A percentile compares a stretch with the other conserved stretches of the same genome.
Evolutionary conservation across 2,329 filamentous ascomycete species (phyloP).

Genomic region (Epicoccum sorghinum): DNA sequence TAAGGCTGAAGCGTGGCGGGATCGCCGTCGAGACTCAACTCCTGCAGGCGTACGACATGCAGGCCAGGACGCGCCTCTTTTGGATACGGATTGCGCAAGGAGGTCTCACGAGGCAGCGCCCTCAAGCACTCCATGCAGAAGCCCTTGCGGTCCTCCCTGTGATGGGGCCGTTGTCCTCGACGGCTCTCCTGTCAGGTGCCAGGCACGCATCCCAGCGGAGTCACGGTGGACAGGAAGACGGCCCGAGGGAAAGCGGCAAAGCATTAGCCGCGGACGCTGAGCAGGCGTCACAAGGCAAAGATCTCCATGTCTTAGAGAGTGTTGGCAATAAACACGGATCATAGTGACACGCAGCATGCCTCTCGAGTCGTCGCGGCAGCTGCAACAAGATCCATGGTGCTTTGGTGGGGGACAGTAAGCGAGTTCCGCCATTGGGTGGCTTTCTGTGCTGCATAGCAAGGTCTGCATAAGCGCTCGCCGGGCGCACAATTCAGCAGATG

Average conservation of each 20-base stretch:
- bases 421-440: conserved; percentile 37
- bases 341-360: conserved; percentile 31
- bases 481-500: conserved; percentile 32
- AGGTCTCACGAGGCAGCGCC: conserved; percentile 29
- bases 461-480: conserved; percentile 46
- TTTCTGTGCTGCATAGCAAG: conserved; percentile 33
- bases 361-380: conserved; percentile 6
- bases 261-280: conserved; percentile 28
- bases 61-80: conserved; percentile 25
- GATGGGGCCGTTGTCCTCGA: conserved; percentile 15
- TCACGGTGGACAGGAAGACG: conserved; percentile 33
- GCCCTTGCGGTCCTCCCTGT: conserved; percentile 22
- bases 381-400: conserved; percentile 17
- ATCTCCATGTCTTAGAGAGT: conserved; percentile 4
- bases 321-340: conserved; percentile 15
- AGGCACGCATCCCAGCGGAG: conserved; percentile 28
- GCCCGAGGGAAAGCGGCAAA: conserved; percentile 32
- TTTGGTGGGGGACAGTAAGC: conserved; percentile 20
- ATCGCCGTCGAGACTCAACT: conserved; percentile 3
- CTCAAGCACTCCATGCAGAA: conserved; percentile 18
- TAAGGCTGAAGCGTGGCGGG: conserved; percentile 39
- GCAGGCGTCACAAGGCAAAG: conserved; percentile 15
- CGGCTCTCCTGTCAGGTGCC: conserved; percentile 15
- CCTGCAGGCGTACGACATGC: conserved; percentile 22
- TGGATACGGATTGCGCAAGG: conserved; percentile 18